Base-by-base conservation (phyloP, 805 yeast genomes). In the Scheffersomyces coipomensis region DNA sequence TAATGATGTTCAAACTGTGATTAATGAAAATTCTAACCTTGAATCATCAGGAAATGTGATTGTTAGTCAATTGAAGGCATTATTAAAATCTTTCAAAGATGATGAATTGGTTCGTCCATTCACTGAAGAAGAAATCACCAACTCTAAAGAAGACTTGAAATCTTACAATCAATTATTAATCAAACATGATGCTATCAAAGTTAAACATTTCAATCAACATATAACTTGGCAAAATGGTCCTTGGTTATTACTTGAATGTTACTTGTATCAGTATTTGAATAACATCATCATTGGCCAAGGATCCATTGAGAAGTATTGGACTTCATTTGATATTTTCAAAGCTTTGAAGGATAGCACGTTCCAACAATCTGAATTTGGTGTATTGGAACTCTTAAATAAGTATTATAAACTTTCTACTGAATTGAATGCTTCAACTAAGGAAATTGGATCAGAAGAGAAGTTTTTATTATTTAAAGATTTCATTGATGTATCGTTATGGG, bases 401-500 rank as follows among this genome's bases (percentile, higher is more conserved):
- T 63, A 62, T 48, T 52, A 58, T 36, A 32, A 81, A 71, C 65
- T 70, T 61, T 7, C 6, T 9, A n/a, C n/a, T n/a, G n/a, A n/a
- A n/a, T n/a, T n/a, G n/a, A n/a, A n/a, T n/a, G 48, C 70, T 63
- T 32, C 58, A 79, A 37, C 51, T 47, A 27, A 44, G 42, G 8
- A 10, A n/a, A 18, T 21, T 12, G 39, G 11, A 6, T 44, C 44
- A 1, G 80, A 76, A 4, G 59, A 74, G 0, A 60, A 82, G 45
- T 60, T 71, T 44, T 51, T 83, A 10, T 66, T 88, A 33, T 90
- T 89, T 69, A 77, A 73, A 45, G 99, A 93, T 58, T 85, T 90
- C 46, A 64, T 86, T 31, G 96, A 89, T 56, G 78, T 91, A 39
- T 87, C 97, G 0, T 65, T 93, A 38, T 93, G 99, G 99, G 99